Evolutionary conservation across 805 yeast species (phyloP).

Genomic region (Candida andamanensis): DNA sequence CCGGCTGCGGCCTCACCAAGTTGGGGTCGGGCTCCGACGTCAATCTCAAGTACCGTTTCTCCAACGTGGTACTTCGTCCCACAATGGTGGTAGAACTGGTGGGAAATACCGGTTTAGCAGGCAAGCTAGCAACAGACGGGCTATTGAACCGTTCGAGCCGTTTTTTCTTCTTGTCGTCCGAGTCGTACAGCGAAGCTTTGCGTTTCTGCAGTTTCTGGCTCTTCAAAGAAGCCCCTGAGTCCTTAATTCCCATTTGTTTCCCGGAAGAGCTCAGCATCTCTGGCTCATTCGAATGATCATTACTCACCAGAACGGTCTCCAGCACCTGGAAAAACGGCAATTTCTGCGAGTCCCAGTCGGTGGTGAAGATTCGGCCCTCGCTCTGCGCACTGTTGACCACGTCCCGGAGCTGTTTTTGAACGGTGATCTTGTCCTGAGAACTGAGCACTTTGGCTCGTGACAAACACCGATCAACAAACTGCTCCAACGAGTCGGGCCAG

Average conservation of each 20-base stretch:
- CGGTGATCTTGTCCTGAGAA: slow-evolving; percentile 27
- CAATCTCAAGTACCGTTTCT: slow-evolving; percentile 74
- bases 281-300: too few relatives aligned
- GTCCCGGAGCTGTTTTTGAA: slow-evolving; percentile 47
- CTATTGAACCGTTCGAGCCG: slow-evolving; percentile 48
- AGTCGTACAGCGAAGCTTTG: slow-evolving; percentile 14
- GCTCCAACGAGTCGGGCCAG: too few relatives aligned
- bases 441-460: slow-evolving; percentile 29
- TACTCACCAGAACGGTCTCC: too few relatives aligned
- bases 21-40: slow-evolving; percentile 91
- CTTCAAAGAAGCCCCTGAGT: too few relatives aligned
- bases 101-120: slow-evolving; percentile 3
- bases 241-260: too few relatives aligned
- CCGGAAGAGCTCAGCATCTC: too few relatives aligned
- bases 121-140: slow-evolving; percentile 7
- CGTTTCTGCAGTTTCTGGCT: background rate
- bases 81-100: slow-evolving; percentile 26
- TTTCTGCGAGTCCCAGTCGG: background rate
- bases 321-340: too few relatives aligned
- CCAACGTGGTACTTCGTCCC: slow-evolving; percentile 64
- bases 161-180: slow-evolving; percentile 32
- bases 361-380: background rate
- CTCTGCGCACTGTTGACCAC: slow-evolving; percentile 30
- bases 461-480: slow-evolving; percentile 48
- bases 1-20: slow-evolving; percentile 65